These are phyloP conservation scores for Xerocomus minutiporus DNA, from an alignment of 1,284 basidiomycete genomes.

Conservation along the genomic window DNA sequence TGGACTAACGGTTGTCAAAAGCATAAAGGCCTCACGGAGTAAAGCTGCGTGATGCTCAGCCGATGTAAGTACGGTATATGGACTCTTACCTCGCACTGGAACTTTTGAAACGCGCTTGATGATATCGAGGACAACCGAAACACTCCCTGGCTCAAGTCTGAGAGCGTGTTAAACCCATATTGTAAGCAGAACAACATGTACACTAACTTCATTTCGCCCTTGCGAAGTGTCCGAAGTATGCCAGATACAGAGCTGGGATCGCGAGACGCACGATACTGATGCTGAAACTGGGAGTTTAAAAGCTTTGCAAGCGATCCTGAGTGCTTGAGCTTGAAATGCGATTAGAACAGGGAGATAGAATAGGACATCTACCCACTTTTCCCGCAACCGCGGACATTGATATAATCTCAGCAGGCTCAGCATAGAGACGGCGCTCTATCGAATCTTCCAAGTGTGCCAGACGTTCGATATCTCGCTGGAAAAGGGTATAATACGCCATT, in stretches of 20 bases:
- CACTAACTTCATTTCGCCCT: slow-evolving; percentile 22
- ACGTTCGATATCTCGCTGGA: slow-evolving; percentile 44
- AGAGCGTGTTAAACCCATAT: slow-evolving; percentile 26
- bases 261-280: slow-evolving; percentile 9
- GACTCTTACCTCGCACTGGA: slow-evolving; percentile 34
- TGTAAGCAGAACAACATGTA: slow-evolving; percentile 6
- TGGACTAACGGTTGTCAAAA: slow-evolving; percentile 36
- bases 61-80: background rate
- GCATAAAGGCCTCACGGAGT: slow-evolving; percentile 48
- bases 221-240: slow-evolving; percentile 22
- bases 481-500: slow-evolving; percentile 54
- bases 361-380: slow-evolving; percentile 19
- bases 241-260: slow-evolving; percentile 3
- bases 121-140: slow-evolving; percentile 39
- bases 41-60: slow-evolving; percentile 33
- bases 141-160: slow-evolving; percentile 22
- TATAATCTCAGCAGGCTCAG: slow-evolving; percentile 11
- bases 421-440: slow-evolving; percentile 12
- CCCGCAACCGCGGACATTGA: slow-evolving; percentile 12
- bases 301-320: slow-evolving; percentile 17
- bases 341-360: slow-evolving; percentile 10
- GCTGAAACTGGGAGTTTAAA: slow-evolving; percentile 19
- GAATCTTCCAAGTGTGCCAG: slow-evolving; percentile 39
- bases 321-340: slow-evolving; percentile 18
- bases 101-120: slow-evolving; percentile 33